phyloP scores from a whole-genome alignment of 768 basidiomycete genomes.

The Crassisporium funariophilum region DNA sequence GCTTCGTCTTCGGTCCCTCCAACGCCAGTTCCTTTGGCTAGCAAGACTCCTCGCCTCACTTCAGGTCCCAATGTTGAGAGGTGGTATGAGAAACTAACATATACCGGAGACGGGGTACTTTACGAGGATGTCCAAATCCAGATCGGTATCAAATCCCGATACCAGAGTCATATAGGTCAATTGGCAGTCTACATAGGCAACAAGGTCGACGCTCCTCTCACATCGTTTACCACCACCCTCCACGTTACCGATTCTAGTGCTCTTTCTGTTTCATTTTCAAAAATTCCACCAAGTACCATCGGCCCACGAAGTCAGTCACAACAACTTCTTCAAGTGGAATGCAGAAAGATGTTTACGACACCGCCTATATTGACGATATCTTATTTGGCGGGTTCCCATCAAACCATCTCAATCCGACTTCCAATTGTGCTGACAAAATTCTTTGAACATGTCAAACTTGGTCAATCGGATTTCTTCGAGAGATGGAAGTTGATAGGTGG shows the following conservation, averaged over 20 bases:
- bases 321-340: constrained; percentile 92
- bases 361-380: constrained; percentile 85
- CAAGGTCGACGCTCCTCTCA: constrained; percentile 87
- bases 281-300: constrained; percentile 85
- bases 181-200: constrained; percentile 95
- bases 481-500: constrained; percentile 98
- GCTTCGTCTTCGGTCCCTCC: constrained; percentile 16
- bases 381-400: constrained; percentile 91
- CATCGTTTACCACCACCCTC: constrained; percentile 86
- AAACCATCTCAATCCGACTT: constrained; percentile 79
- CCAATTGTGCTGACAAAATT: constrained; percentile 92
- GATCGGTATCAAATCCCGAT: constrained; percentile 94
- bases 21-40: constrained; percentile 23
- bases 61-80: constrained; percentile 76
- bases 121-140: constrained; percentile 97
- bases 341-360: constrained; percentile 80
- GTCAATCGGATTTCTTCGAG: constrained; percentile 89
- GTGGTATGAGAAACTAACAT: constrained; percentile 87
- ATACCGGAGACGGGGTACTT: constrained; percentile 81
- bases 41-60: constrained; percentile 58
- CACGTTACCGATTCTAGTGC: constrained; percentile 74
- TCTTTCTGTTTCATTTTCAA: constrained; percentile 82
- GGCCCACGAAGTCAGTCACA: constrained; percentile 86
- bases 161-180: constrained; percentile 92
- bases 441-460: constrained; percentile 89